Conservation (phyloP, 176 grass and related monocot genomes). For the Phoenix roebelenii region DNA sequence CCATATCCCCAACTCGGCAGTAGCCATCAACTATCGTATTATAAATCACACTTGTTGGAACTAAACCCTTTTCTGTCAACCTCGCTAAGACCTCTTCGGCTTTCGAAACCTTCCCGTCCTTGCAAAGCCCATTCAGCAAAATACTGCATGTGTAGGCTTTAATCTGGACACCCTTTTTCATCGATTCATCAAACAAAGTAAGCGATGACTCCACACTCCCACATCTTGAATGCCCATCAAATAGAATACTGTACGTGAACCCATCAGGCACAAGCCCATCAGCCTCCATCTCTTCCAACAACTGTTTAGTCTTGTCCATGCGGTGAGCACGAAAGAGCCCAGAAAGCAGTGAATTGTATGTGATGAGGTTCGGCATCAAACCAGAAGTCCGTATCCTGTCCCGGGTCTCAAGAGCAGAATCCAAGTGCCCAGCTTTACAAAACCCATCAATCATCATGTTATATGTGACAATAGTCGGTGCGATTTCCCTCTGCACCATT, state of each 20-base stretch:
- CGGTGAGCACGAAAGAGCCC: constrained; percentile 38
- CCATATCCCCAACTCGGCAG: constrained; percentile 34
- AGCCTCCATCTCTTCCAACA: constrained; percentile 47
- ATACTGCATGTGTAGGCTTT: constrained; percentile 48
- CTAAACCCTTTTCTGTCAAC: constrained; percentile 28
- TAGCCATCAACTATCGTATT: constrained; percentile 54
- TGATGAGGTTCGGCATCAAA: constrained; percentile 34
- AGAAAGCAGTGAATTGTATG: constrained; percentile 45
- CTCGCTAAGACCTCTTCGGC: constrained; percentile 32
- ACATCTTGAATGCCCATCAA: constrained; percentile 38
- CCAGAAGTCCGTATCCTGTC: constrained; percentile 27
- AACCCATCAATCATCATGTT: constrained; percentile 58
- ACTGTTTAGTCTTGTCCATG: constrained; percentile 16
- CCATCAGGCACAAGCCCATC: constrained; percentile 27
- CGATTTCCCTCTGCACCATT: constrained; percentile 26
- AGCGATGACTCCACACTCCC: constrained; percentile 23
- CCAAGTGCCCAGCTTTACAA: constrained; percentile 31
- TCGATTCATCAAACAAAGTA: constrained; percentile 41
- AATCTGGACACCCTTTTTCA: constrained; percentile 46
- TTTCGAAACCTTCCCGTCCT: constrained; percentile 37
- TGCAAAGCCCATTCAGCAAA: constrained; percentile 56
- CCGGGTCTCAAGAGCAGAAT: constrained; percentile 32
- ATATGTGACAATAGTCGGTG: constrained; percentile 32
- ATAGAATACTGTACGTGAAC: constrained; percentile 50
- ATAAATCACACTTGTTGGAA: constrained; percentile 40